Evolutionary conservation across 2,329 filamentous ascomycete genomes (phyloP).

Genomic region (Colletotrichum higginsianum): DNA sequence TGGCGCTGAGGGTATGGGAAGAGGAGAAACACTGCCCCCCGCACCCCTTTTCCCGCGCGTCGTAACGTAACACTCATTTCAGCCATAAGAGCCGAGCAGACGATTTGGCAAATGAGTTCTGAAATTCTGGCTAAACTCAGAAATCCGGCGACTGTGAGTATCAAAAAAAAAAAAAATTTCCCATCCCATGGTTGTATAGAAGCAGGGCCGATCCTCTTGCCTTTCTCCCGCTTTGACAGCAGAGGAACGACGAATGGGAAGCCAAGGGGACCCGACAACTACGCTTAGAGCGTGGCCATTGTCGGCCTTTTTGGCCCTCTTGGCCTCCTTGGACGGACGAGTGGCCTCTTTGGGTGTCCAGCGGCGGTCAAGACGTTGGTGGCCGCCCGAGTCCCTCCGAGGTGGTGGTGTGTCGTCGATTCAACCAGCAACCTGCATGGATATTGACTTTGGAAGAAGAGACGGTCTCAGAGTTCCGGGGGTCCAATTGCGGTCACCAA

Average conservation of each 20-base stretch:
- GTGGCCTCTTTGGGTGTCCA: no score
- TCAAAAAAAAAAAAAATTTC: no score
- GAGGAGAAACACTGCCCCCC: slow-evolving; percentile 23
- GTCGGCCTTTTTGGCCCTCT: not conserved
- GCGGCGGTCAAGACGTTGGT: not conserved
- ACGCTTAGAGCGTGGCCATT: not conserved
- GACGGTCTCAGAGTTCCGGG: slow-evolving; percentile 5
- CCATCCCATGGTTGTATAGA: not conserved
- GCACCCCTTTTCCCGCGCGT: not conserved
- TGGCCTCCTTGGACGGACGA: no score
- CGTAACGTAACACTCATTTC: slow-evolving; percentile 29
- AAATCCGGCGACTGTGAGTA: not conserved
- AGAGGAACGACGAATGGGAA: slow-evolving; percentile 16
- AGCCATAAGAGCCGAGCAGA: slow-evolving; percentile 2
- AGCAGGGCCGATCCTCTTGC: not conserved
- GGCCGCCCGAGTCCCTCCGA: not conserved
- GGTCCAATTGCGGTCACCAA: slow-evolving; percentile 9
- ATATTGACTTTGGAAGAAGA: slow-evolving; percentile 24
- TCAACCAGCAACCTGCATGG: slow-evolving; percentile 8
- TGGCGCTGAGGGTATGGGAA: not conserved
- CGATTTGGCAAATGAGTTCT: slow-evolving; percentile 10
- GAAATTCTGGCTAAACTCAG: slow-evolving; percentile 16
- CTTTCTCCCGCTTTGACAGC: slow-evolving; percentile 6
- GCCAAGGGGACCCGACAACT: not conserved
- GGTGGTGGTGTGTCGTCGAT: not conserved